Conservation (phyloP, 768 basidiomycete species). For the Coprinopsis sp. region DNA sequence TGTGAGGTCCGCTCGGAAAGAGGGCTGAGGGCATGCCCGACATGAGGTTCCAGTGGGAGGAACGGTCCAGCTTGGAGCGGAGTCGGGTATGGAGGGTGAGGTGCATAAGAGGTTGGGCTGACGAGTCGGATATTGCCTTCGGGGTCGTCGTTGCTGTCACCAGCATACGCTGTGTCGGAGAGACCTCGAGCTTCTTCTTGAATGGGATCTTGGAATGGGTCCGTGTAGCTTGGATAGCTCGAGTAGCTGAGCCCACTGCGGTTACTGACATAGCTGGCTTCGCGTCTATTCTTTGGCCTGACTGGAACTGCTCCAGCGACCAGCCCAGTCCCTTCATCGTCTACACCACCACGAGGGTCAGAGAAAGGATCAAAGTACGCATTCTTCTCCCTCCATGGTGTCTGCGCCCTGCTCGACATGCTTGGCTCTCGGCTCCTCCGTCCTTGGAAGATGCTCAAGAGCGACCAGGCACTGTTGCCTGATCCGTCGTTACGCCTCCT, state of each 20-base stretch:
- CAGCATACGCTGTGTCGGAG: constrained; percentile 19
- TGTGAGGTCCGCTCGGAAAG: constrained; percentile 35
- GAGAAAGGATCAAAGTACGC: constrained; percentile 54
- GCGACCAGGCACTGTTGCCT: constrained; percentile 50
- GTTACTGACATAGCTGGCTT: constrained; percentile 36
- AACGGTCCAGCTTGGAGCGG: constrained; percentile 29
- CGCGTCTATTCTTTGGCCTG: constrained; percentile 25
- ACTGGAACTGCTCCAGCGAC: constrained; percentile 20
- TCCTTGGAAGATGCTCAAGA: constrained; percentile 39
- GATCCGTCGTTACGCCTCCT: constrained; percentile 34
- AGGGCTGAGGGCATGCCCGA: constrained; percentile 32
- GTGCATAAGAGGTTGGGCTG: constrained; percentile 2
- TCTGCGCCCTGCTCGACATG: constrained; percentile 17
- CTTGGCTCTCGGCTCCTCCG: constrained; percentile 39
- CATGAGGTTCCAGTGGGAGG: constrained; percentile 30
- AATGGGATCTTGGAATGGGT: constrained; percentile 45
- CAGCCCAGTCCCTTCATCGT: constrained; percentile 29
- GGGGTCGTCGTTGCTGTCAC: constrained; percentile 9
- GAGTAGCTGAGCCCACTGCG: constrained; percentile 32
- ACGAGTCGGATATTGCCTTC: constrained; percentile 17
- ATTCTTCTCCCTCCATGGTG: constrained; percentile 41
- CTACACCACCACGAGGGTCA: constrained; percentile 29
- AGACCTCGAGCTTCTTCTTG: constrained; percentile 24
- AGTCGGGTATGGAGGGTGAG: constrained; percentile 18
- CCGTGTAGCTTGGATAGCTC: constrained; percentile 33